A percentile compares a stretch with the other conserved stretches of the same genome.
Evolutionary conservation across 1,284 basidiomycete genomes (phyloP).

Genomic region (Termitomyces sp.): DNA sequence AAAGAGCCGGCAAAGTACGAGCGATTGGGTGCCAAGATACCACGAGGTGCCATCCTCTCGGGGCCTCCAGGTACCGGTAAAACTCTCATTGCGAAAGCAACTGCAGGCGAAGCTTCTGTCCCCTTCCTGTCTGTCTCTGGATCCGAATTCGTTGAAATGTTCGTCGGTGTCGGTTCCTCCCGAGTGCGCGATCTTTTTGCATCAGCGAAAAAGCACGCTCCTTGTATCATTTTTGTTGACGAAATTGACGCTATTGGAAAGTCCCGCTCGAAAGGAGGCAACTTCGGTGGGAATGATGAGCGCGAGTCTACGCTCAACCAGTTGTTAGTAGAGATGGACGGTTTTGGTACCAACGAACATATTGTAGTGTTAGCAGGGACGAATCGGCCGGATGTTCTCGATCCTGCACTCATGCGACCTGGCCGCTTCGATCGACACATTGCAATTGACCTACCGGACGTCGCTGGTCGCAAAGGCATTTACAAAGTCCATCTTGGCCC

Average conservation of each 20-base stretch:
- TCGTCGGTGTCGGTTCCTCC: slow-evolving; percentile 97
- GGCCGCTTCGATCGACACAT: slow-evolving; percentile 98
- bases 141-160: slow-evolving; percentile 99
- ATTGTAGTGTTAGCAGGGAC: slow-evolving; percentile 97
- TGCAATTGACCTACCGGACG: slow-evolving; percentile 92
- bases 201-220: slow-evolving; percentile 95
- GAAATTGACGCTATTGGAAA: slow-evolving; percentile 99
- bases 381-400: slow-evolving; percentile 94
- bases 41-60: slow-evolving; percentile 95
- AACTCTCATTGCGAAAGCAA: slow-evolving; percentile 96
- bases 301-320: slow-evolving; percentile 98
- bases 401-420: slow-evolving; percentile 91
- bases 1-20: slow-evolving; percentile 96
- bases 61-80: slow-evolving; percentile 99
- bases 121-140: slow-evolving; percentile 98
- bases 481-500: slow-evolving; percentile 92
- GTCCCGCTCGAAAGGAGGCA: slow-evolving; percentile 84
- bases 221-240: slow-evolving; percentile 97
- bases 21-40: slow-evolving; percentile 96
- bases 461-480: slow-evolving; percentile 90
- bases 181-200: slow-evolving; percentile 97
- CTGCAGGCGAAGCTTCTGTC: slow-evolving; percentile 94
- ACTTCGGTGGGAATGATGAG: slow-evolving; percentile 95
- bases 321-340: slow-evolving; percentile 98
- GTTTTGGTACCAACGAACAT: slow-evolving; percentile 93